phyloP scores from a whole-genome alignment of 805 yeast genomes.

The Saccharomycopsis fermentans region DNA sequence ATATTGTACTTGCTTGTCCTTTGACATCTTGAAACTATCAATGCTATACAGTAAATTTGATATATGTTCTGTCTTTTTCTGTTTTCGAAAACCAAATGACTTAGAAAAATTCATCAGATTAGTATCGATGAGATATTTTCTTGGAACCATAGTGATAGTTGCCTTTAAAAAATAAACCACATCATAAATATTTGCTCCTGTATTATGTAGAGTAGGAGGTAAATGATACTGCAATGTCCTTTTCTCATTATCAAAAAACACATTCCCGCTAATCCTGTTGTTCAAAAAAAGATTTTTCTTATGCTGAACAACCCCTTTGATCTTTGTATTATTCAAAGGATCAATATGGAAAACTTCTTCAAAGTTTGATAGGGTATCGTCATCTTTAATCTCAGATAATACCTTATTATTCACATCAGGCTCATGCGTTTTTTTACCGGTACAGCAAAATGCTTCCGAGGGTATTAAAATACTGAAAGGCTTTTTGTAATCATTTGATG shows the following conservation, averaged over 20 bases:
- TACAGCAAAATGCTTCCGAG: slow-evolving; percentile 9
- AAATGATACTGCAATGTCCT: slow-evolving; percentile 4
- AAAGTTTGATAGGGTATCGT: no score
- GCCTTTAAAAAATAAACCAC: slow-evolving; percentile 7
- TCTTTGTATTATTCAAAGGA: slow-evolving; percentile 1
- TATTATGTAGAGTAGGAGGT: slow-evolving; percentile 5
- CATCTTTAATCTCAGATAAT: no score
- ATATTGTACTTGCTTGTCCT: neutral
- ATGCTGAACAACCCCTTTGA: neutral
- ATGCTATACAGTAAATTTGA: neutral
- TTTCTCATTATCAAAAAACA: neutral
- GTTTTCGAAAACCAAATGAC: neutral
- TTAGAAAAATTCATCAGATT: neutral
- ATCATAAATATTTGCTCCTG: neutral
- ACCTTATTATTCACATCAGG: neutral
- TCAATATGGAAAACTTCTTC: slow-evolving; percentile 10
- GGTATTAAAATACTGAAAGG: slow-evolving; percentile 8
- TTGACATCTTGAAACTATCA: neutral
- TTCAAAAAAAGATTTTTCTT: neutral
- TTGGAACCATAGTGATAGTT: neutral
- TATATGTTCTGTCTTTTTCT: neutral
- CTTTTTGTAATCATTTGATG: neutral
- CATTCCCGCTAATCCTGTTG: neutral
- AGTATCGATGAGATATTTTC: neutral
- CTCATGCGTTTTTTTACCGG: neutral